phyloP scores from a whole-genome alignment of 306 rosid species.

The Quillaja saponaria region DNA sequence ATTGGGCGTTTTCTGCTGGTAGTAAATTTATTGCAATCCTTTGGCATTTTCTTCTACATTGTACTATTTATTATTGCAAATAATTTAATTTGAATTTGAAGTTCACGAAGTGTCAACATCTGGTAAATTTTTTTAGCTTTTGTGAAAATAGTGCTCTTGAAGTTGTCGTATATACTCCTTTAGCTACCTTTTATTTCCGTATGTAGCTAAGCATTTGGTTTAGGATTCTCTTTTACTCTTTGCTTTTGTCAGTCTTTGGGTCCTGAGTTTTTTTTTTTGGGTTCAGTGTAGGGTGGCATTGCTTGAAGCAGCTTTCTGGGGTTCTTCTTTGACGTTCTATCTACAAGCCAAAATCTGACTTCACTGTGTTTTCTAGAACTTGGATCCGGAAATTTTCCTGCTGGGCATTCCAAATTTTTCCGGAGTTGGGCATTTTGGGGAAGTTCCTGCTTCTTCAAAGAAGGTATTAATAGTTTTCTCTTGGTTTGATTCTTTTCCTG shows the following conservation, averaged over 20 bases:
- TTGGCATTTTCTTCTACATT: too few species aligned
- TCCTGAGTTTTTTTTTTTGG: constrained; percentile 39
- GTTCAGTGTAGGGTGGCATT: constrained; percentile 56
- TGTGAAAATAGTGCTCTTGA: constrained; percentile 13
- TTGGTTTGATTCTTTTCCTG: not conserved
- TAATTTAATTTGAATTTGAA: too few species aligned
- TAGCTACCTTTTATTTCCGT: constrained; percentile 18
- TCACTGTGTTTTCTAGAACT: constrained; percentile 35
- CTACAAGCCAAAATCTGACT: constrained; percentile 41
- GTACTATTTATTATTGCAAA: too few species aligned
- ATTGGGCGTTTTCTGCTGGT: too few species aligned
- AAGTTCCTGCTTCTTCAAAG: constrained; percentile 27
- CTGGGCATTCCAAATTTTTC: constrained; percentile 31
- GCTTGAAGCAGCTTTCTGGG: constrained; percentile 46
- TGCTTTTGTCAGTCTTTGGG: constrained; percentile 70
- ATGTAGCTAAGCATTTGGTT: constrained; percentile 43
- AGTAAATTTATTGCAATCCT: too few species aligned
- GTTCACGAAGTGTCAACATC: too few species aligned
- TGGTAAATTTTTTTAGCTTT: not conserved
- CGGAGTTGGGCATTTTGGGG: constrained; percentile 34
- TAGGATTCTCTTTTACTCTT: constrained; percentile 53
- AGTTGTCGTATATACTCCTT: not conserved
- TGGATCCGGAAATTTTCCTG: constrained; percentile 54
- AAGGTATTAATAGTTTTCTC: constrained; percentile 43
- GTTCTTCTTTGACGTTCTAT: constrained; percentile 36